Percentiles rank a stretch among this genome's conserved stretches.
phyloP scores from a whole-genome alignment of 805 yeast genomes.

The Deakozyma indianensis region DNA sequence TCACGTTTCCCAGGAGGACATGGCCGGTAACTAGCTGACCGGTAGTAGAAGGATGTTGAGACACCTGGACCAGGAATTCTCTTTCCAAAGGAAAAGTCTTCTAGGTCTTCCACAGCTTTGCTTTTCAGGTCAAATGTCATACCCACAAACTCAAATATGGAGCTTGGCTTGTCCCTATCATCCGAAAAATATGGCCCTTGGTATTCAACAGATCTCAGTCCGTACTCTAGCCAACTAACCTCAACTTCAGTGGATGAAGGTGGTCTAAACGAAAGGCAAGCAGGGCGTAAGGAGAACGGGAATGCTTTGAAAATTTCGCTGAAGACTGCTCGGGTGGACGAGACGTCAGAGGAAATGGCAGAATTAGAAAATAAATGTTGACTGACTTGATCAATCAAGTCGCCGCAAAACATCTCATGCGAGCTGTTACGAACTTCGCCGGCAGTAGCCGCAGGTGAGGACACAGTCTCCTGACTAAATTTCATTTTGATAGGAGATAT shows the following conservation, averaged over 20 bases:
- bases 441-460: no score
- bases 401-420: neutral
- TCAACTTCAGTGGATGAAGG: neutral
- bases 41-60: no score
- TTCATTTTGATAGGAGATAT: no score
- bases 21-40: neutral
- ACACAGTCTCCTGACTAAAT: no score
- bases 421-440: no score
- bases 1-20: neutral
- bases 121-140: neutral
- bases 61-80: neutral
- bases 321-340: no score
- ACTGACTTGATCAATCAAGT: neutral
- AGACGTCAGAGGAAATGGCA: neutral
- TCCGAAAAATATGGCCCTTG: neutral
- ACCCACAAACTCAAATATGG: neutral
- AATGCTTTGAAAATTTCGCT: no score
- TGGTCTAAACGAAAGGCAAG: neutral
- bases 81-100: neutral
- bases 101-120: conserved; percentile 16
- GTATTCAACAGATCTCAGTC: neutral
- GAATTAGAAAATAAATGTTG: neutral
- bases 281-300: no score
- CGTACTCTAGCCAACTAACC: neutral
- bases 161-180: neutral